Base-by-base conservation (phyloP, 2,329 filamentous ascomycete species). In the Colletotrichum coccodes region DNA sequence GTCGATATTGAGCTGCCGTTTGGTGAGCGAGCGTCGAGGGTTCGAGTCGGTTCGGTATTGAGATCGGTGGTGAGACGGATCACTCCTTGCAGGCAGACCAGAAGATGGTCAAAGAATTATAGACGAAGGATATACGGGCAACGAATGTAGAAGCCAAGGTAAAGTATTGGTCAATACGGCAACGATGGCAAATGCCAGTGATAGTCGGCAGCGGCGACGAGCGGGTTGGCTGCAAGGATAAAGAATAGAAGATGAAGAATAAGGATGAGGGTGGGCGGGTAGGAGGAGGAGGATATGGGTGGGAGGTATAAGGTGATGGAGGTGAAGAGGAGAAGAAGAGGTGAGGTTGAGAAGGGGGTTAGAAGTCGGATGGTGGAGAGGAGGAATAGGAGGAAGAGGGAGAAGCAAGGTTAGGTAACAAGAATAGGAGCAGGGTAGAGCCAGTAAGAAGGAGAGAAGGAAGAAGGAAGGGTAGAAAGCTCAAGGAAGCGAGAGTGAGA, bases 161-260 rank as follows among this genome's bases (percentile, higher is more conserved):
- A 47, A 67, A 67, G 47, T 54, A 56, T 50, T 56, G 60, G 16
- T 71, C 68, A 71, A 70, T 63, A 56, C 49, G 68, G 52, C 59
- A 58, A 60, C 63, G 60, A 53, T 47, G 44, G 53, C 64, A 70
- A 66, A 49, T 42, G 64, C 60, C 58, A 58, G 63, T 32, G 60
- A 30, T 12, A 60, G 69, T 71, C 57, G 64, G 44, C 60, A 50
- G 68, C 61, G 58, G 60, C 63, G 64, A 66, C 64, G 54, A 42
- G 66, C 42, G 49, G 53, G 36, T 60, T 58, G 42, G 53, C 67
- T 62, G 67, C 68, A 74, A 74, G 71, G 73, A 74, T 72, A 75
- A 76, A 74, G 70, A 73, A 72, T 73, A 76, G 75, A 74, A 73
- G 52, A 54, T 65, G 66, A 76, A 76, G 75, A 75, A 75, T 73